Base-by-base conservation (phyloP, 176 grass and related monocot species). In the Rhynchospora breviuscula region DNA sequence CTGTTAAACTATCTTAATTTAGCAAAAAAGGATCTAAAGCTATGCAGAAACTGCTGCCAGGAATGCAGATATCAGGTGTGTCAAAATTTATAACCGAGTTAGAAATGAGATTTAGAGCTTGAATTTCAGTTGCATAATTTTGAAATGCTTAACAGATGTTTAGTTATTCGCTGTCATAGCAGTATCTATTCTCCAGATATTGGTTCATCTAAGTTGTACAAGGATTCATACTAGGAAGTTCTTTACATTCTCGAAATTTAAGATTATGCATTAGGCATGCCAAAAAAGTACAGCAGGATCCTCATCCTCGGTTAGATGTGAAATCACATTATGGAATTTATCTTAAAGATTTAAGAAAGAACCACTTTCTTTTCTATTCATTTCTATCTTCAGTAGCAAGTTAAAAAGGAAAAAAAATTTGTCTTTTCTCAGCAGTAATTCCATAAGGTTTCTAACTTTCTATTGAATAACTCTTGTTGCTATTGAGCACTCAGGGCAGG, bases 401-500 rank as follows among this genome's bases (percentile, higher is more conserved):
- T 52, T 52, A 52, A 52, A 35, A 68, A 18, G 22, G 18, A 15
- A 8, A 25, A 21, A 51, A 40, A 40, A 40, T 40, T 2, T 74
- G 21, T 25, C 10, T 10, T 19, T 10, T 12, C 46, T 25, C 10
- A 52, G 10, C 25, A 26, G 12, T 52, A 31, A 31, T 54, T 77
- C 29, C 23, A 47, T 63, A 80, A 43, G 8, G 22, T 63, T 81
- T 64, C 46, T 63, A 63, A 6, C 6, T 6, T 43, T 33, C 66
- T 70, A 70, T 51, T 17, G 61, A 53, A 59, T 71, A 60, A 56
- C 26, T 78, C 40, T 72, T 31, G 23, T 18, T 73, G 81, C 31
- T 85, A 87, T 90, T 0, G 89, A 91, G 84, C 96, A 98, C 23
- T 86, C 88, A 21, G 86, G 89, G 80, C 95, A 98, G 40, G 52